These are phyloP conservation scores for Thelonectria discophora DNA, from an alignment of 2,329 filamentous ascomycete species.

Conservation along the genomic window DNA sequence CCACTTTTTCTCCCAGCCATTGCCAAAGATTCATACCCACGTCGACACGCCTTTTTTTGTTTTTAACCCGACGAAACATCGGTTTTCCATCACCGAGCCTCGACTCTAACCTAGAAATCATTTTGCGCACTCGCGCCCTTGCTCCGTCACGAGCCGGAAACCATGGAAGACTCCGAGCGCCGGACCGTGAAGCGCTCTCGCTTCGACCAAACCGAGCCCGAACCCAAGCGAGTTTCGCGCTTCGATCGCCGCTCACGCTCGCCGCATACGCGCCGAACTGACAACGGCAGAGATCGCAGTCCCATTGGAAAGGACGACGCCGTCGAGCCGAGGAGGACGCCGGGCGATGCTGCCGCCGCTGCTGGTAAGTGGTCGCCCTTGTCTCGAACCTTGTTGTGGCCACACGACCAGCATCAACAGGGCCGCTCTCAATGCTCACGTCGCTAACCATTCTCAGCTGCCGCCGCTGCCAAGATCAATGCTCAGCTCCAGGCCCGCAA, in stretches of 20 bases:
- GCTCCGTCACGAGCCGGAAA: conserved; percentile 18
- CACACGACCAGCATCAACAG: conserved; percentile 5
- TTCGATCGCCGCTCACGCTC: conserved; percentile 95
- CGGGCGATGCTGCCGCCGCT: conserved; percentile 76
- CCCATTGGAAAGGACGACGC: conserved; percentile 65
- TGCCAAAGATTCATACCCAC: not conserved
- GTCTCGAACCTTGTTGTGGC: not conserved
- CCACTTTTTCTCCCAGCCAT: conserved; percentile 10
- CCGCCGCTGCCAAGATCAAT: conserved; percentile 88
- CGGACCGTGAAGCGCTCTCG: conserved; percentile 83
- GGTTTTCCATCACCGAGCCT: not conserved
- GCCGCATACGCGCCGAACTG: conserved; percentile 72
- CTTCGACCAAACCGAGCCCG: conserved; percentile 91
- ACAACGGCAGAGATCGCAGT: conserved; percentile 79
- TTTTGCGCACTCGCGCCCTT: conserved; percentile 3
- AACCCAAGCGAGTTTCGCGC: conserved; percentile 77
- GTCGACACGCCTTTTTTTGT: conserved; percentile 2
- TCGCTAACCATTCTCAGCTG: conserved; percentile 62
- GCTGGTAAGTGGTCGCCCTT: conserved; percentile 66
- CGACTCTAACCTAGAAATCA: not conserved
- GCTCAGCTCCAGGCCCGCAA: conserved; percentile 86
- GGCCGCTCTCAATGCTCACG: conserved; percentile 19
- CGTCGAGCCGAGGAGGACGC: conserved; percentile 58
- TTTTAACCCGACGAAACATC: not conserved
- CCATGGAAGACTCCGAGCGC: conserved; percentile 79